A percentile compares a stretch with the other conserved stretches of the same genome.
Conservation (phyloP, 306 rosid species). For the Echinosophora koreensis region DNA sequence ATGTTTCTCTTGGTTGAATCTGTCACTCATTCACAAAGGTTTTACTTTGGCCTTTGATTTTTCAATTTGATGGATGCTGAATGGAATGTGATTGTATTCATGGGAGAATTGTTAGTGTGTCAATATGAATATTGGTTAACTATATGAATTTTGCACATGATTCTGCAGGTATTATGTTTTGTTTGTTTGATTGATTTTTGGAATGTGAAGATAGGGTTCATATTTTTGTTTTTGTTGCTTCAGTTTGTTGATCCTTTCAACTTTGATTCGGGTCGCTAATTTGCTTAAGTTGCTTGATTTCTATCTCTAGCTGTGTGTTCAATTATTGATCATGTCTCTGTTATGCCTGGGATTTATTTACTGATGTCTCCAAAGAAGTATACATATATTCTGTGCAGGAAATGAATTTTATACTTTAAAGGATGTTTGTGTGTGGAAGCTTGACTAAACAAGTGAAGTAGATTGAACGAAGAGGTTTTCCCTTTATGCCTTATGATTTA, state of each 20-base stretch:
- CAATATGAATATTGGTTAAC: constrained; percentile 3
- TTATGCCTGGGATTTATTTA: too few species aligned
- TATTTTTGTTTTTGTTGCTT: constrained; percentile 29
- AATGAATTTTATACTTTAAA: constrained; percentile 31
- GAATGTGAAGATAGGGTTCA: constrained; percentile 23
- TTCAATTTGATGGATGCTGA: constrained; percentile 38
- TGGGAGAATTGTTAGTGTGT: background rate
- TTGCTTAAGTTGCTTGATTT: too few species aligned
- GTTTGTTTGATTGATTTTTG: constrained; percentile 9
- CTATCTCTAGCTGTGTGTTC: too few species aligned
- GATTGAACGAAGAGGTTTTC: constrained; percentile 6
- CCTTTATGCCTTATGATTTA: constrained; percentile 44
- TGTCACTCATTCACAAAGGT: constrained; percentile 61
- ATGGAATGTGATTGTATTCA: constrained; percentile 31
- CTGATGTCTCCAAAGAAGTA: too few species aligned
- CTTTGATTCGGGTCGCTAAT: too few species aligned
- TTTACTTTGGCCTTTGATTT: constrained; percentile 35
- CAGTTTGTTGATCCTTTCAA: constrained; percentile 26
- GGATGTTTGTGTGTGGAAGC: constrained; percentile 23
- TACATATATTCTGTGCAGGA: too few species aligned
- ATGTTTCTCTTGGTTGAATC: constrained; percentile 50
- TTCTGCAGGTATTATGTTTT: constrained; percentile 10
- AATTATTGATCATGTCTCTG: too few species aligned
- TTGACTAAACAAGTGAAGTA: constrained; percentile 16
- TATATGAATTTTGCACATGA: constrained; percentile 13